Conservation (phyloP, 2,329 filamentous ascomycete species). For the Ilyonectria mors-panacis region DNA sequence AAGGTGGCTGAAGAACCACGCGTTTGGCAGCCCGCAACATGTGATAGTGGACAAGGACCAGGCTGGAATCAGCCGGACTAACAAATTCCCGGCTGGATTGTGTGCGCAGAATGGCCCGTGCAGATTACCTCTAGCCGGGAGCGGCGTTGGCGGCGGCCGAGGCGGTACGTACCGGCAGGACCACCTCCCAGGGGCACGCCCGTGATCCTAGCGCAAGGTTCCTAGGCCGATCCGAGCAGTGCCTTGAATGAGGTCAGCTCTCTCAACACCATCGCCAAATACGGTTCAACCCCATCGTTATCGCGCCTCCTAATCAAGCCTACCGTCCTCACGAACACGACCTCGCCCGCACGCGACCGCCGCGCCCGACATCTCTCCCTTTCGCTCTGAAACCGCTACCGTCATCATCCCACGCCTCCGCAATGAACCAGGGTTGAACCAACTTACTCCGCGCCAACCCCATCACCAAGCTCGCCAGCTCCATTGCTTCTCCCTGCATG, state of each 20-base stretch:
- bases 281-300: slow-evolving; percentile 44
- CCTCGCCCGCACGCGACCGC: slow-evolving; percentile 28
- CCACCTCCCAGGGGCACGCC: slow-evolving; percentile 24
- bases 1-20: slow-evolving; percentile 28
- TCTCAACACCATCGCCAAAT: slow-evolving; percentile 45
- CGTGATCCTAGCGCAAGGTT: slow-evolving; percentile 36
- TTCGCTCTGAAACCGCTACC: slow-evolving; percentile 33
- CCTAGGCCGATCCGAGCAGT: slow-evolving; percentile 22
- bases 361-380: slow-evolving; percentile 31
- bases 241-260: slow-evolving; percentile 40
- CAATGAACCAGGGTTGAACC: slow-evolving; percentile 40
- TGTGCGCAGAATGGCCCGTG: slow-evolving; percentile 16
- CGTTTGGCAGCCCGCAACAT: slow-evolving; percentile 28
- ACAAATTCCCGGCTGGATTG: slow-evolving; percentile 11
- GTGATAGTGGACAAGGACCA: slow-evolving; percentile 28
- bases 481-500: slow-evolving; percentile 42
- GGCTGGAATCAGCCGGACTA: slow-evolving; percentile 24
- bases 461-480: slow-evolving; percentile 20
- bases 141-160: slow-evolving; percentile 6
- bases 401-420: slow-evolving; percentile 44
- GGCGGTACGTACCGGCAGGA: slow-evolving; percentile 1
- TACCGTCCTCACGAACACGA: slow-evolving; percentile 7
- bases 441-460: slow-evolving; percentile 27
- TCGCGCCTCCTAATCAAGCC: slow-evolving; percentile 33
- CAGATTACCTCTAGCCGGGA: neutral